Base-by-base conservation (phyloP, 441 rosid genomes). In the Populus hybrid region DNA sequence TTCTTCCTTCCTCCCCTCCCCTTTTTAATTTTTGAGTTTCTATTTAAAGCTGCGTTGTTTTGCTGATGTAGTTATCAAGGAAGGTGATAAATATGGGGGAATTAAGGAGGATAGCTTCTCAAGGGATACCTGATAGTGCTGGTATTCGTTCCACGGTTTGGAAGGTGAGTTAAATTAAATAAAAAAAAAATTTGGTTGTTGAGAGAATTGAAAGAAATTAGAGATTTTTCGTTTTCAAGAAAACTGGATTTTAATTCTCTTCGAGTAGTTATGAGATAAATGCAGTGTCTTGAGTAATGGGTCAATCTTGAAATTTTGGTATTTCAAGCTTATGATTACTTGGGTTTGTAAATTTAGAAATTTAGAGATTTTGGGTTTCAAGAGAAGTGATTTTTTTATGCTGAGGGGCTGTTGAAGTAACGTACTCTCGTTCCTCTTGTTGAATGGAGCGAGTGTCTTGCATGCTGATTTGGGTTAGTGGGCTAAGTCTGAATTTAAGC, bases 111-210 rank as follows among this genome's bases (percentile, higher is more conserved):
- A 82, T 94, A 78, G 95, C 92, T 6, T 90, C 87, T 38, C 98
- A 88, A 74, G 97, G 98, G 59, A 82, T 92, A 74, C 97, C 98
- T 4, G 98, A 94, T 83, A 86, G 91, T 79, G 90, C 88, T 7
- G 97, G 97, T 38, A 86, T 92, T 79, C 97, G 98, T 69, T 89
- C 99, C 20, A 85, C 91, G 3, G 94, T 90, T 23, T 95, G 97
- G 99, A 95, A 94, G 97, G 99, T 95, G 10, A 24, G 8, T 33
- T 33, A 33, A 33, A 33, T 33, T 29, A 29, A 33, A 33, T 9
- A n/a, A n/a, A 16, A 45, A 50, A 50, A 50, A 50, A 5, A 6
- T 5, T 45, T 4, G 31, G 31, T 29, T 29, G 31, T 29, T 29
- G 31, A 29, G 31, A 29, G 31, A 29, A 29, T 50, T 50, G 59